Evolutionary conservation across 2,329 filamentous ascomycete species (phyloP).

Genomic region (Fusarium graminum): DNA sequence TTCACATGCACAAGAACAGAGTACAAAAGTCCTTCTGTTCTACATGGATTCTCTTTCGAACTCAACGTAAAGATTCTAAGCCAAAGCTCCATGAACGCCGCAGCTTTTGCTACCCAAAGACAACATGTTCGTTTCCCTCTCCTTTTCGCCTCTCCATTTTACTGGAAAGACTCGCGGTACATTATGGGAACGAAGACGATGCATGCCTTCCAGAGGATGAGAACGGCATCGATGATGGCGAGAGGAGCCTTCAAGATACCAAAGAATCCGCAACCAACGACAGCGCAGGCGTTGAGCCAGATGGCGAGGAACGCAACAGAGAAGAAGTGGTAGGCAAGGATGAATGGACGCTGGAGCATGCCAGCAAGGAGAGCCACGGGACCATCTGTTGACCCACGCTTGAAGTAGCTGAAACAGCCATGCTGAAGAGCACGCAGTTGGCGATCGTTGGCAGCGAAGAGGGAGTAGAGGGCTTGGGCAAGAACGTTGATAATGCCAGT

Average conservation of each 20-base stretch:
- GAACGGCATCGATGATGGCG: conserved; percentile 72
- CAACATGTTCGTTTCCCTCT: conserved; percentile 4
- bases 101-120: conserved; percentile 34
- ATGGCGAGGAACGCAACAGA: conserved; percentile 90
- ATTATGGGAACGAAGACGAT: conserved; percentile 87
- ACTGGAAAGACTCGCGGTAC: conserved; percentile 69
- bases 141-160: conserved; percentile 7
- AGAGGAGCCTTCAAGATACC: conserved; percentile 67
- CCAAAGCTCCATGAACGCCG: conserved; percentile 44
- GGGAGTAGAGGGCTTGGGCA: conserved; percentile 90
- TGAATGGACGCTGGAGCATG: conserved; percentile 79
- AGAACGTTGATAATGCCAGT: conserved; percentile 96
- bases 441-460: conserved; percentile 87
- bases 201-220: conserved; percentile 84
- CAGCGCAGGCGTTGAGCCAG: conserved; percentile 68
- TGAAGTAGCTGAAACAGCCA: conserved; percentile 95
- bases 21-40: conserved; percentile 10
- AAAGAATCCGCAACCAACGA: conserved; percentile 54
- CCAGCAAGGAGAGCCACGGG: conserved; percentile 87
- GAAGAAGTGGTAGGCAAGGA: conserved; percentile 95
- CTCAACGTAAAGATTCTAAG: conserved; percentile 36
- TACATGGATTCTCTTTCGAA: conserved; percentile 12
- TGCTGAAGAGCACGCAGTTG: conserved; percentile 84
- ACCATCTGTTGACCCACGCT: conserved; percentile 78
- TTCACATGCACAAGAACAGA: conserved; percentile 20